Base-by-base conservation (phyloP, 140 eudicot species). In the Flaveria floridana region DNA sequence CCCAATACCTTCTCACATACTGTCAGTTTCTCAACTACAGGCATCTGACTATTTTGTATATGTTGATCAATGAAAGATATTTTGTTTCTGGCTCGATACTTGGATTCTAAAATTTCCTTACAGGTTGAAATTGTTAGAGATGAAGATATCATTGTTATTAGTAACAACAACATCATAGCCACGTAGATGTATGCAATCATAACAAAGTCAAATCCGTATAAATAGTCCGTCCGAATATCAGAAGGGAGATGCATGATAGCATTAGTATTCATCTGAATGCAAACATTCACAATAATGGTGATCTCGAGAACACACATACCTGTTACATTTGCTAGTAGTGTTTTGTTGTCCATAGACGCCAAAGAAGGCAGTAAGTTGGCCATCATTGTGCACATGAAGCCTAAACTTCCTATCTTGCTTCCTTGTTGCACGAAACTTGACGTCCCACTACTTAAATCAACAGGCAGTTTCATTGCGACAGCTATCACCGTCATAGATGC, bases 361-460 rank as follows among this genome's bases (percentile, higher is more conserved):
- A 82, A 15, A 74, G 86, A 83, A 64, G 76, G 83, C 79, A 79
- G 53, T 13, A 64, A 62, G 62, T 83, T 83, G 26, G 84, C 84
- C 84, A 79, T 75, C 53, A 70, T 63, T 5, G 76, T 83, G 37
- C 75, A 63, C 81, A 83, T 39, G 66, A 83, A 79, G 6, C 18
- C 78, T 23, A 74, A 30, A 39, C 86, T 83, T 78, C 84, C 79
- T 47, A 56, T 34, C 68, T 75, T 83, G 67, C 68, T 67, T 52
- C 20, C 66, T 81, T 78, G 83, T 25, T 79, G 81, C 1, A 64
- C 3, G 14, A 0, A n/a, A 34, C 59, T 46, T 15, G 78, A 66
- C 86, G 78, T 82, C 10, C 30, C 65, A 64, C 30, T 69, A 52
- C 19, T 78, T 3, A 82, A 12, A 74, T 74, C 83, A 73, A 78